phyloP scores from a whole-genome alignment of 1,139 yeast species.

The Nakaseomyces nivariensis region DNA sequence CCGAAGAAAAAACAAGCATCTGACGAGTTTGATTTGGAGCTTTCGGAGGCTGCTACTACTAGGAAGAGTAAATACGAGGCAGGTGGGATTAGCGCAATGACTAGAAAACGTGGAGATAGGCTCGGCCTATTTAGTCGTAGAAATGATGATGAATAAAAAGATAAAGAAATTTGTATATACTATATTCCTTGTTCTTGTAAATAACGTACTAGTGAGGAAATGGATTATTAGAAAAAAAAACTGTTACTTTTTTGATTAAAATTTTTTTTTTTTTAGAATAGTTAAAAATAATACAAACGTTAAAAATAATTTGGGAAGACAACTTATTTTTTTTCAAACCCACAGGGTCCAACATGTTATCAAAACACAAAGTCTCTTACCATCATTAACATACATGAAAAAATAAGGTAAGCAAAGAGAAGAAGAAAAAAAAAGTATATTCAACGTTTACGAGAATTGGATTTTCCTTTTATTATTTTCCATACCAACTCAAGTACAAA shows the following conservation, averaged over 20 bases:
- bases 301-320: no score
- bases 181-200: not conserved
- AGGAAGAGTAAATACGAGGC: constrained; percentile 61
- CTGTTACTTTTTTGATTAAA: not conserved
- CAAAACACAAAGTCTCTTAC: not conserved
- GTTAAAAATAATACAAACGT: not conserved
- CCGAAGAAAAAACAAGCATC: constrained; percentile 13
- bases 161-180: no score
- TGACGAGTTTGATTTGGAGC: constrained; percentile 10
- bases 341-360: not conserved
- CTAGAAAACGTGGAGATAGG: constrained; percentile 33
- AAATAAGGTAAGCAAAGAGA: not conserved
- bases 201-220: not conserved
- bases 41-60: constrained; percentile 4
- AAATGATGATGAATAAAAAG: constrained; percentile 6
- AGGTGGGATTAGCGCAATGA: constrained; percentile 46
- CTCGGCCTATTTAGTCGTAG: constrained; percentile 29
- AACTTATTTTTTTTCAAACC: not conserved
- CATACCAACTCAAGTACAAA: no score
- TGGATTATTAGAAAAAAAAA: no score
- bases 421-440: not conserved
- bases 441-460: no score
- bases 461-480: no score
- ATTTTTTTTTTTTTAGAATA: not conserved
- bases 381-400: not conserved